Evolutionary conservation across 345 rosid species (phyloP).

Genomic region (Rhodamnia rubescens): DNA sequence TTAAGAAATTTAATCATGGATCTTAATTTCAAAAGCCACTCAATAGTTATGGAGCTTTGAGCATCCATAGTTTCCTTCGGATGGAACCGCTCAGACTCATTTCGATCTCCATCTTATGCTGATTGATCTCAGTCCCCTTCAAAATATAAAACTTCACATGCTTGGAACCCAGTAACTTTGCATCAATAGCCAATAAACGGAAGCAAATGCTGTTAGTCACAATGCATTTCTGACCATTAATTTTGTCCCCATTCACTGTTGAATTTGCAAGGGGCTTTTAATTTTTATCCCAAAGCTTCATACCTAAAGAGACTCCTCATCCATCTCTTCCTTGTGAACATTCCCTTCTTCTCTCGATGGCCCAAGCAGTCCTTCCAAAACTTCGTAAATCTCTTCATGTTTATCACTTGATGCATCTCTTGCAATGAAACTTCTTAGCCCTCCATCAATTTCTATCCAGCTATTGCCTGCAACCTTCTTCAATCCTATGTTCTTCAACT

Average conservation of each 20-base stretch:
- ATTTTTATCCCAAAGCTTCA: background rate
- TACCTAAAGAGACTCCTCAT: slow-evolving; percentile 7
- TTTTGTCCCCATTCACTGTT: background rate
- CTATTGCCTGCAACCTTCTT: slow-evolving; percentile 71
- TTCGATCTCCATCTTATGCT: background rate
- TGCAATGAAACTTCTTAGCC: slow-evolving; percentile 32
- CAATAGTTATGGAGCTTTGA: background rate
- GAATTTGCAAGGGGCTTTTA: background rate
- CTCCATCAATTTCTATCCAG: slow-evolving; percentile 49
- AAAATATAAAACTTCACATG: background rate
- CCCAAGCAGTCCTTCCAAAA: slow-evolving; percentile 34
- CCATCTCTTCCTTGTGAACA: slow-evolving; percentile 15
- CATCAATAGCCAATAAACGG: background rate
- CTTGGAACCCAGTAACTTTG: background rate
- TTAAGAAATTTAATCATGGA: background rate
- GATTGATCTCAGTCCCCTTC: background rate
- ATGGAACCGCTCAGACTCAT: background rate
- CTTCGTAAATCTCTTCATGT: slow-evolving; percentile 22
- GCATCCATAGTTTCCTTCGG: background rate
- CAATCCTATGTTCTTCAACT: slow-evolving; percentile 46
- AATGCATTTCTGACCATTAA: background rate
- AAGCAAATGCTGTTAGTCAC: background rate
- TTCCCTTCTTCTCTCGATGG: slow-evolving; percentile 35
- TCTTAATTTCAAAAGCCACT: background rate
- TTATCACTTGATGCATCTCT: slow-evolving; percentile 32